A percentile compares a stretch with the other conserved stretches of the same genome.
Conservation (phyloP, 73 alveolate genomes). For the Blepharisma stoltei region DNA sequence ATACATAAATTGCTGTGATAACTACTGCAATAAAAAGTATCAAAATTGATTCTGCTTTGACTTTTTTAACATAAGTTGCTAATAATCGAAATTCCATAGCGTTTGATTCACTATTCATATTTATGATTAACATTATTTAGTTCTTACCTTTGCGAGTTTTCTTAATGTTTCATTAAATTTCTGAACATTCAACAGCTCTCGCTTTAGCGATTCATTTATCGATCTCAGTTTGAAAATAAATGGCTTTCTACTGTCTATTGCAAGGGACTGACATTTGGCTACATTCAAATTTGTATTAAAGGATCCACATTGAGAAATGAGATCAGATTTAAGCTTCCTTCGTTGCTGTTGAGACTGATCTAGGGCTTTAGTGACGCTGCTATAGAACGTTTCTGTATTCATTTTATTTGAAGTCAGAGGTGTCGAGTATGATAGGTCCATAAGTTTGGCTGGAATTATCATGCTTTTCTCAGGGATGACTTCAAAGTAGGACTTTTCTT, state of each 20-base stretch:
- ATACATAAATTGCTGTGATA: too few relatives aligned
- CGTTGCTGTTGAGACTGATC: background rate
- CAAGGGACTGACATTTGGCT: background rate
- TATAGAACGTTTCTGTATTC: conserved; percentile 3
- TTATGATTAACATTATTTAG: background rate
- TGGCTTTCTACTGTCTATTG: background rate
- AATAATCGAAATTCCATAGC: too few relatives aligned
- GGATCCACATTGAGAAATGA: background rate
- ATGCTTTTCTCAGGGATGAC: conserved; percentile 18
- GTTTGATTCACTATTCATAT: too few relatives aligned
- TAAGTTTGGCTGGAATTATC: background rate
- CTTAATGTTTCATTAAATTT: background rate
- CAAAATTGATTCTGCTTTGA: too few relatives aligned
- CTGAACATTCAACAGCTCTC: background rate
- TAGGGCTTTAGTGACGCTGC: background rate
- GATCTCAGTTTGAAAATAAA: background rate
- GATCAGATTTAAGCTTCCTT: background rate
- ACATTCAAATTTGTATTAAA: background rate
- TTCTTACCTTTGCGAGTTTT: background rate
- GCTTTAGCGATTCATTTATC: background rate
- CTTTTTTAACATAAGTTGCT: too few relatives aligned
- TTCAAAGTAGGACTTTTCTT: conserved; percentile 4
- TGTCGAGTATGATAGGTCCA: background rate
- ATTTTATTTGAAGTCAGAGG: background rate
- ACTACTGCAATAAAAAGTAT: too few relatives aligned